A percentile compares a stretch with the other conserved stretches of the same genome.
Conservation (phyloP, 2,329 filamentous ascomycete genomes). For the Apiospora phragmitis region DNA sequence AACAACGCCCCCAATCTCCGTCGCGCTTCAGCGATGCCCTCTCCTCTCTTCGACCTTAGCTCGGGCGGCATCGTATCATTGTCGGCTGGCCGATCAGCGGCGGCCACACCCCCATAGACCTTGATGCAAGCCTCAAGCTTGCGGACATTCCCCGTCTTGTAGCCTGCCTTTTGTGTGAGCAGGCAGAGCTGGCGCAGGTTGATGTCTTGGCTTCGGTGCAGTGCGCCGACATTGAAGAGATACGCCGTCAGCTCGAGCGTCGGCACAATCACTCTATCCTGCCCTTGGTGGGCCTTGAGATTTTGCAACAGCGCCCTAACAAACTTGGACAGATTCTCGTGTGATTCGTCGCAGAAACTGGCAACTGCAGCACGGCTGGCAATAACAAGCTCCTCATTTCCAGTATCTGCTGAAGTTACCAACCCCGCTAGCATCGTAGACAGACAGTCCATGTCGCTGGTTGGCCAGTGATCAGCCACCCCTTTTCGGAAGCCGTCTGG, state of each 20-base stretch:
- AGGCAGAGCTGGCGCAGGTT: slow-evolving; percentile 63
- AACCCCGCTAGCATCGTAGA: slow-evolving; percentile 63
- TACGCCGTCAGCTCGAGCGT: slow-evolving; percentile 77
- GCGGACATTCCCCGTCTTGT: slow-evolving; percentile 78
- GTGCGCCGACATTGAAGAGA: slow-evolving; percentile 64
- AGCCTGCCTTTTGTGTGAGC: slow-evolving; percentile 74
- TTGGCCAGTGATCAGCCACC: slow-evolving; percentile 36
- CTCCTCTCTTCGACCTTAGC: slow-evolving; percentile 35
- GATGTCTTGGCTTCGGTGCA: slow-evolving; percentile 40
- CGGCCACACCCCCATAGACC: slow-evolving; percentile 72
- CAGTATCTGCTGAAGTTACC: slow-evolving; percentile 74
- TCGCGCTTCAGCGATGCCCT: slow-evolving; percentile 53
- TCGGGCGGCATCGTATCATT: slow-evolving; percentile 13
- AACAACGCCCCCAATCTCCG: slow-evolving; percentile 73
- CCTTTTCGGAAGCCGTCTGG: slow-evolving; percentile 36
- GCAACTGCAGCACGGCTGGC: slow-evolving; percentile 66
- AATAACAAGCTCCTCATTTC: slow-evolving; percentile 73
- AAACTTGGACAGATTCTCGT: slow-evolving; percentile 42
- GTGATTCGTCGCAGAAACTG: slow-evolving; percentile 48
- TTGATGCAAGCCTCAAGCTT: slow-evolving; percentile 80
- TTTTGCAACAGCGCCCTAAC: slow-evolving; percentile 55
- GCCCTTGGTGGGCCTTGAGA: slow-evolving; percentile 50
- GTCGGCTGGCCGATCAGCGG: slow-evolving; percentile 20
- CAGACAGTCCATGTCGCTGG: slow-evolving; percentile 42
- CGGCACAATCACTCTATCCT: slow-evolving; percentile 74